Conservation (phyloP, 2,329 filamentous ascomycete species). For the Cryphonectria nitschkei region DNA sequence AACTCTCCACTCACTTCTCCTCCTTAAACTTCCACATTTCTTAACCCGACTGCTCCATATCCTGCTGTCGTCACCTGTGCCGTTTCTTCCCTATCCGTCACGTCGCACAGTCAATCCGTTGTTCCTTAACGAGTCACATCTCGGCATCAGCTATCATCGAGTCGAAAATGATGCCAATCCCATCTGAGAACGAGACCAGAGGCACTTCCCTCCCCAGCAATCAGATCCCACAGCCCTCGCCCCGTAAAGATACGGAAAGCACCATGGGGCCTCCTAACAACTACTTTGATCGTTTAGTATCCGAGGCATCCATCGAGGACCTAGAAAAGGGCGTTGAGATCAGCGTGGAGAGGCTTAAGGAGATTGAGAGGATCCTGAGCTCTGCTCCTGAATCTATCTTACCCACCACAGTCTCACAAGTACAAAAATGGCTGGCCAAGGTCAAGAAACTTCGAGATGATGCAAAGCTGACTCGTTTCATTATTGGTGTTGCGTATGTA, state of each 20-base stretch:
- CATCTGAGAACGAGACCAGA: not conserved
- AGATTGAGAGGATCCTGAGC: conserved; percentile 32
- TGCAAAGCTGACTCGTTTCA: conserved; percentile 41
- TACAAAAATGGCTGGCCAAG: conserved; percentile 31
- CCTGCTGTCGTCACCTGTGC: not conserved
- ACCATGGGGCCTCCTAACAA: conserved; percentile 6
- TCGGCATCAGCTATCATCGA: not conserved
- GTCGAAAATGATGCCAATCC: not conserved
- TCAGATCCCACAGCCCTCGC: not conserved
- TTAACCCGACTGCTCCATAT: not conserved
- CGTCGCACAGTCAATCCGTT: not conserved
- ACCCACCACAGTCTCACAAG: conserved; percentile 28
- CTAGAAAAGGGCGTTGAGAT: conserved; percentile 35
- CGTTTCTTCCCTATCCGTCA: not conserved
- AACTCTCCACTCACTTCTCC: not conserved
- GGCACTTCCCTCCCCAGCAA: not conserved
- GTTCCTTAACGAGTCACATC: not conserved
- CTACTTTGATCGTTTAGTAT: not conserved
- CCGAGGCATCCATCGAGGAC: conserved; percentile 26
- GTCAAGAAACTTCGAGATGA: conserved; percentile 47
- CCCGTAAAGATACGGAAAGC: not conserved
- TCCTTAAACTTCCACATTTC: not conserved
- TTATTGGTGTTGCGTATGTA: conserved; percentile 58
- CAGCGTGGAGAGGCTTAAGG: conserved; percentile 31
- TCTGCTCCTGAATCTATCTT: not conserved